Percentiles rank a stretch among this genome's conserved stretches.
phyloP scores from a whole-genome alignment of 257 asterid genomes.

The Nicotiana attenuata region DNA sequence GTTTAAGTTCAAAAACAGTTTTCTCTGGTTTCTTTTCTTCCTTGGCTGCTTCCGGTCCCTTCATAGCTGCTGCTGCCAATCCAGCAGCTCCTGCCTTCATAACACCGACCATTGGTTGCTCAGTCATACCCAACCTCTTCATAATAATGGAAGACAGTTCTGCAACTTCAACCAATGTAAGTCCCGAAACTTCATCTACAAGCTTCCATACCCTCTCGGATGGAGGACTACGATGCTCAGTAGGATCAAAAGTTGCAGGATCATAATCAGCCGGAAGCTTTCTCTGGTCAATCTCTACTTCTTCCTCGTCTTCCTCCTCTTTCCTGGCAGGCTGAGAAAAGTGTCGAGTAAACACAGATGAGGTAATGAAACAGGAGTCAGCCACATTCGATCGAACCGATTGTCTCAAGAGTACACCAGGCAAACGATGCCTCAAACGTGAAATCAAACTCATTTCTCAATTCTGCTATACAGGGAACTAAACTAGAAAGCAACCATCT shows the following conservation, averaged over 20 bases:
- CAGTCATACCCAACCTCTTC: slow-evolving; percentile 30
- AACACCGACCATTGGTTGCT: slow-evolving; percentile 30
- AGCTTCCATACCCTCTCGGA: slow-evolving; percentile 73
- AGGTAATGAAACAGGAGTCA: slow-evolving; percentile 22
- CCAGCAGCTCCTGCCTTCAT: slow-evolving; percentile 66
- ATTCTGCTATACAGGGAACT: background rate
- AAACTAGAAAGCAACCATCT: slow-evolving; percentile 12
- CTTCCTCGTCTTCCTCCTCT: slow-evolving; percentile 57
- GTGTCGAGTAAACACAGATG: slow-evolving; percentile 29
- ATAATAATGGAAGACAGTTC: slow-evolving; percentile 50
- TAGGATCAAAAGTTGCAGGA: slow-evolving; percentile 66
- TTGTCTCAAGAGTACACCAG: slow-evolving; percentile 27
- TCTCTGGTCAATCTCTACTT: slow-evolving; percentile 67
- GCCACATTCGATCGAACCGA: slow-evolving; percentile 18
- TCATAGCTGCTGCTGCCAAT: slow-evolving; percentile 26
- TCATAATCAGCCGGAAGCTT: slow-evolving; percentile 87
- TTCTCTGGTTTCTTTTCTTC: slow-evolving; percentile 63
- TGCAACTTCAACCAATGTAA: slow-evolving; percentile 56
- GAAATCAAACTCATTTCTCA: slow-evolving; percentile 55
- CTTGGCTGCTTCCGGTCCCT: slow-evolving; percentile 34
- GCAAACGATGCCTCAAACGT: slow-evolving; percentile 41
- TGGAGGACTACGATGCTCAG: slow-evolving; percentile 84
- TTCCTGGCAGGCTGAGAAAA: slow-evolving; percentile 51
- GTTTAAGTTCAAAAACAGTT: slow-evolving; percentile 65
- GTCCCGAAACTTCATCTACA: slow-evolving; percentile 69